Percentiles rank a stretch among this genome's conserved stretches.
phyloP scores from a whole-genome alignment of 1,284 basidiomycete genomes.

The Cutaneotrichosporon dermatis region DNA sequence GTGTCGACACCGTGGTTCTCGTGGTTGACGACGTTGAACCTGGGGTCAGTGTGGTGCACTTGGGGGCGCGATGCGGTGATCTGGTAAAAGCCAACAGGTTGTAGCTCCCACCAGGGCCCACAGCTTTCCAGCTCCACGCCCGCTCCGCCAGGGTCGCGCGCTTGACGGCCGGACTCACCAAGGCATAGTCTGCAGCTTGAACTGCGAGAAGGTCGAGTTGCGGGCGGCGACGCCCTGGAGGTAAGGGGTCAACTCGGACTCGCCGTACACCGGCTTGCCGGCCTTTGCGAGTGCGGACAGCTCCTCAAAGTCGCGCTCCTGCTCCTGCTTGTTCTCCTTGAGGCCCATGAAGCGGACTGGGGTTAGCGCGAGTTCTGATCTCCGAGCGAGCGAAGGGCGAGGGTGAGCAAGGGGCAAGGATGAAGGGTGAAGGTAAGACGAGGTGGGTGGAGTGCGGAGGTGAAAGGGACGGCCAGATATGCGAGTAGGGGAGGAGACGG shows the following conservation, averaged over 20 bases:
- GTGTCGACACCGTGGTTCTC: conserved; percentile 78
- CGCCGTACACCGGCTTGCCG: conserved; percentile 79
- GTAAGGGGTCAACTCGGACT: conserved; percentile 75
- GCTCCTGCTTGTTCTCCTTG: conserved; percentile 83
- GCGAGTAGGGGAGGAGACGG: too few species aligned
- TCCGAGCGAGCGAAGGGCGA: background rate
- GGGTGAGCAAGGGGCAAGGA: too few species aligned
- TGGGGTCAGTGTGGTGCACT: conserved; percentile 38
- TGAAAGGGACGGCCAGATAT: too few species aligned
- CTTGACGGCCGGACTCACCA: conserved; percentile 57
- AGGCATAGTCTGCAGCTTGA: conserved; percentile 62
- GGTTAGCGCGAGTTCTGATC: background rate
- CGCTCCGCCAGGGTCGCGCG: too few species aligned
- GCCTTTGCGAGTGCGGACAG: conserved; percentile 64
- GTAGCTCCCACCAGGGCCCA: too few species aligned
- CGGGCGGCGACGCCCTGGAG: conserved; percentile 82
- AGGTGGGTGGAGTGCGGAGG: too few species aligned
- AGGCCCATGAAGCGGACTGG: conserved; percentile 95
- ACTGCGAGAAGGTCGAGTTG: conserved; percentile 87
- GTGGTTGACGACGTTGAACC: conserved; percentile 91
- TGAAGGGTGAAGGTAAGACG: too few species aligned
- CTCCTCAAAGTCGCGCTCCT: conserved; percentile 69
- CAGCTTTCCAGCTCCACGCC: too few species aligned
- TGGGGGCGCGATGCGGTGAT: too few species aligned
- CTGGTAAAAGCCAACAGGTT: too few species aligned